Base-by-base conservation (phyloP, 768 basidiomycete species). In the Tremella yokohamensis region DNA sequence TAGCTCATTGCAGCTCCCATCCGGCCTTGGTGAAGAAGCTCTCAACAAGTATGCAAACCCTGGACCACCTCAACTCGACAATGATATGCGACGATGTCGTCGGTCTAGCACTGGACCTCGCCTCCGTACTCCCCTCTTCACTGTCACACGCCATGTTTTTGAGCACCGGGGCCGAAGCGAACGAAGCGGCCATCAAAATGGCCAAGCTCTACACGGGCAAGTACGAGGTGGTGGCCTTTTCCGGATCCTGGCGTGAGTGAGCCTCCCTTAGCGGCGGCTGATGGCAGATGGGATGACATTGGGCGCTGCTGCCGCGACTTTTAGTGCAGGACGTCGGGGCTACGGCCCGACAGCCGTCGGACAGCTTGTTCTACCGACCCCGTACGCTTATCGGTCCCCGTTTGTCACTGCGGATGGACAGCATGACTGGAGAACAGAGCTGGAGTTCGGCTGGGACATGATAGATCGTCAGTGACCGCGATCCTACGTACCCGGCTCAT, bases 391-490 rank as follows among this genome's bases (percentile, higher is more conserved):
- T 34, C n/a, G 47, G 25, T 71, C 69, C 12, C 61, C 60, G 1
- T 71, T 71, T 56, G 49, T 52, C n/a, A 49, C 54, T 15, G 3
- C 54, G 4, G 64, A 71, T 51, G 66, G 66, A 8, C 47, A 40
- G 3, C 61, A 71, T 52, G 64, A 71, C 49, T 71, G 69, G 69
- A 47, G 65, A 49, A 52, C 64, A 0, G 69, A 71, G 56, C 56
- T 68, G 12, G 48, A 63, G n/a, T 71, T 49, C 40, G 69, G 67
- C 12, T 71, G 61, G 62, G 55, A 59, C 16, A 24, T 71, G n/a
- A 66, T 71, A 16, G 69, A 71, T 49, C 52, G 66, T 63, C n/a
- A n/a, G n/a, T n/a, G n/a, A n/a, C n/a, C n/a, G n/a, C n/a, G n/a
- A n/a, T n/a, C n/a, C n/a, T n/a, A n/a, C n/a, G n/a, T n/a, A n/a